A percentile compares a stretch with the other conserved stretches of the same genome.
phyloP scores from a whole-genome alignment of 345 rosid species.

The Firmiana major region DNA sequence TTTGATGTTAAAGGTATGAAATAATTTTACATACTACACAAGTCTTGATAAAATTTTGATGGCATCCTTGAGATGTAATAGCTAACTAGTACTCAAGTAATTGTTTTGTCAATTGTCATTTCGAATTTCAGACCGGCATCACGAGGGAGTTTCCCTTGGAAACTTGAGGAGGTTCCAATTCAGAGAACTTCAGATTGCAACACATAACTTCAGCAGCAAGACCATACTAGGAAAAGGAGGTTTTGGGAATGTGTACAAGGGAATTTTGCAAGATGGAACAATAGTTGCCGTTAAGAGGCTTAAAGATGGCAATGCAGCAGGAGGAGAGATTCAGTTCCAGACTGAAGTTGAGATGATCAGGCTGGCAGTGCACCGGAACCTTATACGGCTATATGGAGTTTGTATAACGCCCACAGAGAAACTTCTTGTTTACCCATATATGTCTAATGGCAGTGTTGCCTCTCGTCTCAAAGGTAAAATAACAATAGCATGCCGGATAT shows the following conservation, averaged over 20 bases:
- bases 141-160: conserved; percentile 81
- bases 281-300: conserved; percentile 91
- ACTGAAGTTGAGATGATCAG: conserved; percentile 99
- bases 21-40: conserved; percentile 14
- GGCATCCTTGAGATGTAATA: neutral
- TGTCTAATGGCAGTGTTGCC: conserved; percentile 98
- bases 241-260: conserved; percentile 90
- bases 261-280: conserved; percentile 73
- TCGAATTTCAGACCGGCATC: conserved; percentile 42
- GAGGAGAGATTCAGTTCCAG: conserved; percentile 85
- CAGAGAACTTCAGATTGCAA: conserved; percentile 81
- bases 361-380: conserved; percentile 91
- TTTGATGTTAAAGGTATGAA: conserved; percentile 78
- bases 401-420: conserved; percentile 79
- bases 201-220: conserved; percentile 84
- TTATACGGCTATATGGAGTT: conserved; percentile 84
- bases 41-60: conserved; percentile 12
- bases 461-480: conserved; percentile 82
- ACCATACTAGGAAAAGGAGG: conserved; percentile 94
- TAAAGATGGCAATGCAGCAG: conserved; percentile 73
- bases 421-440: conserved; percentile 89
- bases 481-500: neutral
- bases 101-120: conserved; percentile 1
- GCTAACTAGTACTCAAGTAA: neutral
- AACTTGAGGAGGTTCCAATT: conserved; percentile 85